phyloP scores from a whole-genome alignment of 176 grass and related monocot species.

The Secale cereale region DNA sequence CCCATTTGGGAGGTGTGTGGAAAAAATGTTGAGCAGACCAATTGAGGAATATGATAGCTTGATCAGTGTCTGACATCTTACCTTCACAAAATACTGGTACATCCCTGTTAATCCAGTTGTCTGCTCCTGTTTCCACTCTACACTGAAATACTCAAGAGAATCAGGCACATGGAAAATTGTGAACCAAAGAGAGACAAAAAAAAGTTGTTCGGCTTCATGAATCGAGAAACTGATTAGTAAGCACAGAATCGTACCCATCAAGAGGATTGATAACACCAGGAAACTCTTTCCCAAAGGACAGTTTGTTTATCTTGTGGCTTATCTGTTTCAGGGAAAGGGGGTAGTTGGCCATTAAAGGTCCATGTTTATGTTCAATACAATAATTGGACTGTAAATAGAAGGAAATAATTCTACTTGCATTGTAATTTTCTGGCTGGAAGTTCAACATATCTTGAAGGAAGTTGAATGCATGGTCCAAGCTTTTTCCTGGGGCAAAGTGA shows the following conservation, averaged over 20 bases:
- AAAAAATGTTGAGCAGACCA: neutral
- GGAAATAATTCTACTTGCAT: constrained; percentile 51
- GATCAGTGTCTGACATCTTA: constrained; percentile 21
- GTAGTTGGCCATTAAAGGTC: constrained; percentile 2
- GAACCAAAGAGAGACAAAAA: constrained; percentile 10
- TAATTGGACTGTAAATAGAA: constrained; percentile 24
- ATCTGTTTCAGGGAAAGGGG: constrained; percentile 61
- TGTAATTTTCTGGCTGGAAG: constrained; percentile 90
- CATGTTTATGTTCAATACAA: neutral
- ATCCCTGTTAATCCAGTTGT: constrained; percentile 69
- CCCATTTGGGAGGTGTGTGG: too few relatives aligned
- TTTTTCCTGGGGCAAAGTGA: constrained; percentile 98
- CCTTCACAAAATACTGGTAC: constrained; percentile 99
- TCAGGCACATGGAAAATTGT: constrained; percentile 22
- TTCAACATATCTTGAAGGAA: constrained; percentile 95
- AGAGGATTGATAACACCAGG: constrained; percentile 97
- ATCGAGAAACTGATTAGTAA: neutral
- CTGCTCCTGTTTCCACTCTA: constrained; percentile 76
- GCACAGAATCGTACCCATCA: constrained; percentile 71
- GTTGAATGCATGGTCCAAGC: constrained; percentile 77
- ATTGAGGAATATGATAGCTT: neutral
- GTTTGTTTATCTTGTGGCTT: constrained; percentile 99
- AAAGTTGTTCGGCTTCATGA: neutral
- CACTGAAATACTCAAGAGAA: constrained; percentile 51
- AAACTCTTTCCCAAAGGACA: constrained; percentile 97